A percentile compares a stretch with the other conserved stretches of the same genome.
Evolutionary conservation across 1,284 basidiomycete genomes (phyloP).

Genomic region (Ganoderma meredithae): DNA sequence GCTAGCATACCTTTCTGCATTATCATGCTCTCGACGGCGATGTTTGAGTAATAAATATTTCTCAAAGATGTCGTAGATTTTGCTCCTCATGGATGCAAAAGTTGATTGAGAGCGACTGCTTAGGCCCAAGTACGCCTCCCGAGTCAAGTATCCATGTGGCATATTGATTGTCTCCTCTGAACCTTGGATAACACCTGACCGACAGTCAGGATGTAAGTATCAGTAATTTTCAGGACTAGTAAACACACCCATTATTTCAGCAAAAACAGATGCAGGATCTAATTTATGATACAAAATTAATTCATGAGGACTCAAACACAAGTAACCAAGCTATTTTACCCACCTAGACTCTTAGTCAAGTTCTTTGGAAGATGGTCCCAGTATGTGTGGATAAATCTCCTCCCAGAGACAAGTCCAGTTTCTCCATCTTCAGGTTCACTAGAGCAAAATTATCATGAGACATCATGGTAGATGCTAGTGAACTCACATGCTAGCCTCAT

Average conservation of each 20-base stretch:
- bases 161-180: conserved; percentile 56
- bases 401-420: conserved; percentile 52
- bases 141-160: conserved; percentile 49
- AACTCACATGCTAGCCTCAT: neutral
- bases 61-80: conserved; percentile 63
- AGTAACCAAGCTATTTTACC: neutral
- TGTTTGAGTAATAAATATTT: conserved; percentile 58
- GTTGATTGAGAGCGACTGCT: conserved; percentile 59
- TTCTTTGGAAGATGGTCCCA: conserved; percentile 69
- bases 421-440: conserved; percentile 30
- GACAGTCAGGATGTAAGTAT: too few species aligned
- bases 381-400: conserved; percentile 58
- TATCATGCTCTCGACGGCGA: conserved; percentile 55
- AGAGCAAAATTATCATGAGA: neutral
- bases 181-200: conserved; percentile 70
- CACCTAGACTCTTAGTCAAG: conserved; percentile 63
- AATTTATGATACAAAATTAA: neutral
- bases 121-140: conserved; percentile 52
- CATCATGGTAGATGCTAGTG: neutral
- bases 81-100: conserved; percentile 55
- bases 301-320: too few species aligned
- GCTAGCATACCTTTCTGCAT: conserved; percentile 61
- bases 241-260: conserved; percentile 67
- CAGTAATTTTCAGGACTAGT: too few species aligned
- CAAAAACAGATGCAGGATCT: conserved; percentile 72